A percentile compares a stretch with the other conserved stretches of the same genome.
phyloP scores from a whole-genome alignment of 2,329 filamentous ascomycete genomes.

The Neocucurbitaria cava region DNA sequence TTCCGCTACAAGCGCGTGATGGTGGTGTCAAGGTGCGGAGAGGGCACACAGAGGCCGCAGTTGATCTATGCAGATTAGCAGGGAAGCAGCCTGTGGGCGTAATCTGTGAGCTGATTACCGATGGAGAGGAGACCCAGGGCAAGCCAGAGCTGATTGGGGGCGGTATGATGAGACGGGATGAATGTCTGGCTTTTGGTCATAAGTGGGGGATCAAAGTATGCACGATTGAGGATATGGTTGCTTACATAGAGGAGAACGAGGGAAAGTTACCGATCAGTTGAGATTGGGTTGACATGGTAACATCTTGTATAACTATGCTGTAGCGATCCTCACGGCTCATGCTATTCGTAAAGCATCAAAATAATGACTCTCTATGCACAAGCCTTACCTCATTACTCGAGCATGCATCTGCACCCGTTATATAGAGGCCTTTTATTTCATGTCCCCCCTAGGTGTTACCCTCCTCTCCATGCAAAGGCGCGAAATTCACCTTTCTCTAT shows the following conservation, averaged over 20 bases:
- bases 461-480: background rate
- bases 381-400: background rate
- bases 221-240: slow-evolving; percentile 90
- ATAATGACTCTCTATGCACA: background rate
- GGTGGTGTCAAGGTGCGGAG: slow-evolving; percentile 81
- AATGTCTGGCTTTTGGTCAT: slow-evolving; percentile 85
- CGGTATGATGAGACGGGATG: slow-evolving; percentile 93
- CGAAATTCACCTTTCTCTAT: background rate
- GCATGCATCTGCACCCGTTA: too few relatives aligned
- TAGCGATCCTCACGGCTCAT: background rate
- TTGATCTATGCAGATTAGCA: slow-evolving; percentile 87
- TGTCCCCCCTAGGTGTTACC: too few relatives aligned
- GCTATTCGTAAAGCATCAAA: background rate
- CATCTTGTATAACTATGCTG: background rate
- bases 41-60: slow-evolving; percentile 92
- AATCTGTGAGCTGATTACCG: slow-evolving; percentile 91
- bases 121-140: slow-evolving; percentile 75
- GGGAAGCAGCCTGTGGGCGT: slow-evolving; percentile 76
- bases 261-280: slow-evolving; percentile 50
- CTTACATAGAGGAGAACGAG: slow-evolving; percentile 78
- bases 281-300: background rate
- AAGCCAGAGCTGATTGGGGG: slow-evolving; percentile 68
- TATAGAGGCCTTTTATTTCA: too few relatives aligned
- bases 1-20: slow-evolving; percentile 78
- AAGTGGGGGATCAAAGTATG: slow-evolving; percentile 91